Percentiles rank a stretch among this genome's conserved stretches.
These are phyloP conservation scores for Xanthoconium separans DNA, from an alignment of 1,284 basidiomycete genomes.

Conservation along the genomic window DNA sequence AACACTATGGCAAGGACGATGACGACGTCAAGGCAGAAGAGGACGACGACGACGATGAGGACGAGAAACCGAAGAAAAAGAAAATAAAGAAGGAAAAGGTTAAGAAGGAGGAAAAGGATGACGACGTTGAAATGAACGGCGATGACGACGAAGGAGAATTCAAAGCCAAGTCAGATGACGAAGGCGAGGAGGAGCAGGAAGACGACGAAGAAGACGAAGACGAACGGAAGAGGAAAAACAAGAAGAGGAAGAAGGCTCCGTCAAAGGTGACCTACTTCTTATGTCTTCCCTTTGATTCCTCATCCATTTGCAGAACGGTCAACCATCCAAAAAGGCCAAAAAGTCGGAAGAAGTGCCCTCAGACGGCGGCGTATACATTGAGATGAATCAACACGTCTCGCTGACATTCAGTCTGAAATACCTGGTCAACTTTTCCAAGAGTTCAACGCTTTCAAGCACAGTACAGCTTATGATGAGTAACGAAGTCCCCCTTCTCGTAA, in stretches of 20 bases:
- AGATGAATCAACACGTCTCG: conserved; percentile 84
- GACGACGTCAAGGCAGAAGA: conserved; percentile 46
- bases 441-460: conserved; percentile 69
- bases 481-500: conserved; percentile 85
- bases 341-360: conserved; percentile 49
- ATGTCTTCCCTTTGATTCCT: background rate
- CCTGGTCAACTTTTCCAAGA: conserved; percentile 96
- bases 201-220: conserved; percentile 50
- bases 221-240: conserved; percentile 42
- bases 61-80: conserved; percentile 39
- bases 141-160: conserved; percentile 43
- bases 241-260: conserved; percentile 62
- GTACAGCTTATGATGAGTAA: conserved; percentile 88
- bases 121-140: conserved; percentile 41
- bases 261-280: conserved; percentile 45
- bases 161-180: conserved; percentile 47
- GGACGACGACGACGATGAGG: conserved; percentile 37
- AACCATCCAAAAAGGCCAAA: conserved; percentile 53
- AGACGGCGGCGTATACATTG: conserved; percentile 68
- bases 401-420: conserved; percentile 98
- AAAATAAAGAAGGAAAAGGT: conserved; percentile 48
- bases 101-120: conserved; percentile 46
- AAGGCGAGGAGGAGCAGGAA: conserved; percentile 55
- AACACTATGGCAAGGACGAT: conserved; percentile 47
- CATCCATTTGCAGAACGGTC: conserved; percentile 40